Percentiles rank a stretch among this genome's conserved stretches.
These are phyloP conservation scores for Ceratobasidium sp. DNA, from an alignment of 1,284 basidiomycete genomes.

Conservation along the genomic window DNA sequence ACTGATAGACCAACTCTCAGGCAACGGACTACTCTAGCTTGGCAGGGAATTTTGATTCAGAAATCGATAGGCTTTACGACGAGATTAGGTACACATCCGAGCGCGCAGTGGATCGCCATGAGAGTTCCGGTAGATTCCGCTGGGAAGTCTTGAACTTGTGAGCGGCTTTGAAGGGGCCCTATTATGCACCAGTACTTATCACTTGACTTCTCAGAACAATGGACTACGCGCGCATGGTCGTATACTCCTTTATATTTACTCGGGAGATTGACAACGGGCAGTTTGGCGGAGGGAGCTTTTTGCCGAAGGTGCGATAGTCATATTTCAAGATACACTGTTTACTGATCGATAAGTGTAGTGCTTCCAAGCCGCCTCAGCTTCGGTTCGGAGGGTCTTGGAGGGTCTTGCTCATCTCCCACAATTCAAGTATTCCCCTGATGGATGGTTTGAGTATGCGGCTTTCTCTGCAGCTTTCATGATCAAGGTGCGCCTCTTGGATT, in stretches of 20 bases:
- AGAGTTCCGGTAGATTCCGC: neutral
- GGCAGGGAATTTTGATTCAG: neutral
- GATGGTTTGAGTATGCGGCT: conserved; percentile 37
- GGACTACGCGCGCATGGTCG: conserved; percentile 37
- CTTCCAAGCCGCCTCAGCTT: conserved; percentile 3
- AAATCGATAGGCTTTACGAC: conserved; percentile 10
- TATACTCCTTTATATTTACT: conserved; percentile 32
- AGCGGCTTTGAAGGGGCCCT: neutral
- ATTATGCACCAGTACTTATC: neutral
- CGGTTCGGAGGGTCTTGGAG: conserved; percentile 4
- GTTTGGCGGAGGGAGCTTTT: neutral
- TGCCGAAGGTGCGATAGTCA: neutral
- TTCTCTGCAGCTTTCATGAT: conserved; percentile 39
- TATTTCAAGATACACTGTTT: neutral
- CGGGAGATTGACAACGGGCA: conserved; percentile 7
- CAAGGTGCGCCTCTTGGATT: conserved; percentile 9
- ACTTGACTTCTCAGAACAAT: conserved; percentile 6
- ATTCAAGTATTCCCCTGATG: conserved; percentile 39
- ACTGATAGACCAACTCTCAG: neutral
- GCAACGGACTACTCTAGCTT: conserved; percentile 1
- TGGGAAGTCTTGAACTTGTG: conserved; percentile 10
- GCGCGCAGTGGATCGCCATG: neutral
- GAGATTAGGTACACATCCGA: neutral
- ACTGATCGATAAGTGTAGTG: conserved; percentile 7
- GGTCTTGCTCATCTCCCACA: neutral